Percentiles rank a stretch among this genome's conserved stretches.
Evolutionary conservation across 2,329 filamentous ascomycete genomes (phyloP).

Genomic region (Lachnellula willkommii): DNA sequence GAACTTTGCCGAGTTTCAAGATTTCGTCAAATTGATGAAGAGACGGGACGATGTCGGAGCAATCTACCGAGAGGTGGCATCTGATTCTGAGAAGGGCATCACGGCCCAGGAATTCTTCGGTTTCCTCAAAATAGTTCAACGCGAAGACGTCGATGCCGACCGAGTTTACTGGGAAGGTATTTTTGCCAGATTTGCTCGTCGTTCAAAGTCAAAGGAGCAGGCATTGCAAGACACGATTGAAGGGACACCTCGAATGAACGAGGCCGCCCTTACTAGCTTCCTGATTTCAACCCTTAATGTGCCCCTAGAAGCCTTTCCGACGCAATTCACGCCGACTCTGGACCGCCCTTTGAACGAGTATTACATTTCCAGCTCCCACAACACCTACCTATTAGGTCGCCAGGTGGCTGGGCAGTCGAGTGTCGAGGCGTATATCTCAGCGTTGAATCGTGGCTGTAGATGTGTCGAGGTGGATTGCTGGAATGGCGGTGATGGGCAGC

Average conservation of each 20-base stretch:
- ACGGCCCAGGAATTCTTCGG: slow-evolving; percentile 66
- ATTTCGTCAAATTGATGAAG: slow-evolving; percentile 79
- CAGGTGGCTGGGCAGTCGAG: slow-evolving; percentile 88
- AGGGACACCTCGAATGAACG: slow-evolving; percentile 59
- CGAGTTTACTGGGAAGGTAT: slow-evolving; percentile 61
- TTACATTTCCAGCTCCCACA: slow-evolving; percentile 97
- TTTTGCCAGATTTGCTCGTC: slow-evolving; percentile 65
- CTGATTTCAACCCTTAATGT: slow-evolving; percentile 70
- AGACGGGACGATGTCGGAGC: slow-evolving; percentile 73
- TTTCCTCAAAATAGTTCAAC: slow-evolving; percentile 71
- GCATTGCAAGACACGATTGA: slow-evolving; percentile 39
- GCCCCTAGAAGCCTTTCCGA: slow-evolving; percentile 56
- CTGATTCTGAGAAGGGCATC: slow-evolving; percentile 58
- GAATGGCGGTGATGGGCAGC: slow-evolving; percentile 84
- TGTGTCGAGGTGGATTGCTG: slow-evolving; percentile 98
- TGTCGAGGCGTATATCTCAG: slow-evolving; percentile 89
- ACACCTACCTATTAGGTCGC: slow-evolving; percentile 89
- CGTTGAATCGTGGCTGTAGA: slow-evolving; percentile 81
- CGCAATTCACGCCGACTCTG: slow-evolving; percentile 50
- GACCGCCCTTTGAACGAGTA: slow-evolving; percentile 92
- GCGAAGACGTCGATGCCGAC: slow-evolving; percentile 67
- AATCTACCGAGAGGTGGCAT: slow-evolving; percentile 61
- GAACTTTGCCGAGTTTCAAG: slow-evolving; percentile 74
- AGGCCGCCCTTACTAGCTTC: slow-evolving; percentile 72
- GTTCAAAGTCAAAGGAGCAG: slow-evolving; percentile 45